Conservation (phyloP, 352 stramenopile genomes). For the Globisporangium megalacanthum region DNA sequence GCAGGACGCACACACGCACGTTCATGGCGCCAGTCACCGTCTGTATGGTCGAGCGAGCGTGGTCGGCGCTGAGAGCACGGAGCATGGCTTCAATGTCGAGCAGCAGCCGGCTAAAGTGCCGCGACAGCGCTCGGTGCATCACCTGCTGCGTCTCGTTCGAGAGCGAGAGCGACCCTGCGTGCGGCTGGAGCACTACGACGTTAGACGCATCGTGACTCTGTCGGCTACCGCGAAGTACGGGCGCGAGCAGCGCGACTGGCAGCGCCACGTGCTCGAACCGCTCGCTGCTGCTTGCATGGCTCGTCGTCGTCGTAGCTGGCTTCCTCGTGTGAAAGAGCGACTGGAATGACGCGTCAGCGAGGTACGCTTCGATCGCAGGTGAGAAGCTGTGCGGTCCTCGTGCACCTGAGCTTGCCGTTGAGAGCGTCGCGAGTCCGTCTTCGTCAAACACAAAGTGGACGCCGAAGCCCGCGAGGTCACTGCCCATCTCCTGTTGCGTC, state of each 20-base stretch:
- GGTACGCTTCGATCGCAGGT: conserved; percentile 7
- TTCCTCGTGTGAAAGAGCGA: conserved; percentile 1
- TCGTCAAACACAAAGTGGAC: conserved; percentile 47
- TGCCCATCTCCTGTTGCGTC: conserved; percentile 12
- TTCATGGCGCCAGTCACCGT: conserved; percentile 32
- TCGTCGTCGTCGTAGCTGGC: background rate
- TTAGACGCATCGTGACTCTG: background rate
- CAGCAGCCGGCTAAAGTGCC: conserved; percentile 34
- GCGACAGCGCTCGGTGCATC: conserved; percentile 23
- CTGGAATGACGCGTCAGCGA: conserved; percentile 9
- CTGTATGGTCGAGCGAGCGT: conserved; percentile 20
- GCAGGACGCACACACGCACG: conserved; percentile 17
- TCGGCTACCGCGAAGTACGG: background rate
- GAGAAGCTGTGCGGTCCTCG: conserved; percentile 13
- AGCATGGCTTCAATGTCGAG: conserved; percentile 32
- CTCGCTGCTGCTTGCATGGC: conserved; percentile 10
- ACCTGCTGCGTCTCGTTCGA: conserved; percentile 18
- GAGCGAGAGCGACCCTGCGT: conserved; percentile 23
- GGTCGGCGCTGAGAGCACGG: conserved; percentile 18
- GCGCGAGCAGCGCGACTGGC: conserved; percentile 6
- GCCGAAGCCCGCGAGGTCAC: conserved; percentile 47
- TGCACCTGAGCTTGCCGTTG: background rate
- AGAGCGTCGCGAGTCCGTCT: conserved; percentile 13
- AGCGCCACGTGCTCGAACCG: conserved; percentile 16
- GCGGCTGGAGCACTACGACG: background rate